A percentile compares a stretch with the other conserved stretches of the same genome.
phyloP scores from a whole-genome alignment of 805 yeast genomes.

The Tetrapisispora namnaoensis region DNA sequence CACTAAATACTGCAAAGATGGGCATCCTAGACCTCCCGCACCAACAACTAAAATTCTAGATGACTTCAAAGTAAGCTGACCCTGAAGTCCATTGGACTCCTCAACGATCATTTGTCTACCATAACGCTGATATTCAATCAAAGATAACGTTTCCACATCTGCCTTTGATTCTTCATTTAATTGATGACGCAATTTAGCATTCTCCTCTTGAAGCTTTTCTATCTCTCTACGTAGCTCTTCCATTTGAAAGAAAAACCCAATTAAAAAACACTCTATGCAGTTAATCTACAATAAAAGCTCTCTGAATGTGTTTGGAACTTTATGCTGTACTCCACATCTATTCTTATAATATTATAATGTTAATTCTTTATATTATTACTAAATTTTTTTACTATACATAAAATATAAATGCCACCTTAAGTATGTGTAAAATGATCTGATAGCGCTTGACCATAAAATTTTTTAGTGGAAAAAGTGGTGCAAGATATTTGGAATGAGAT shows the following conservation, averaged over 20 bases:
- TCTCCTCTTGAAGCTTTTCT: constrained; percentile 20
- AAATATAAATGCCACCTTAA: too few relatives aligned
- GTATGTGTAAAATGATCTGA: too few relatives aligned
- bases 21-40: constrained; percentile 95
- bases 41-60: constrained; percentile 72
- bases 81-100: constrained; percentile 42
- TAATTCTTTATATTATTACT: too few relatives aligned
- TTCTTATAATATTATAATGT: too few relatives aligned
- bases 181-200: constrained; percentile 15
- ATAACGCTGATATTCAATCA: constrained; percentile 71
- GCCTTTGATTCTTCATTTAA: constrained; percentile 1
- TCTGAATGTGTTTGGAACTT: too few relatives aligned
- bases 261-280: too few relatives aligned
- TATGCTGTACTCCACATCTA: too few relatives aligned
- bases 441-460: not conserved
- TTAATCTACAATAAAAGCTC: too few relatives aligned
- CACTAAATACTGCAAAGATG: constrained; percentile 71
- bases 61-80: constrained; percentile 48
- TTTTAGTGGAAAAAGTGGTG: constrained; percentile 29
- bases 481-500: not conserved
- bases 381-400: too few relatives aligned
- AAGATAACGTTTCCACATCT: constrained; percentile 21
- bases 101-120: constrained; percentile 96
- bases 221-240: constrained; percentile 12
- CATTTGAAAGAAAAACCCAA: not conserved